A percentile compares a stretch with the other conserved stretches of the same genome.
phyloP scores from a whole-genome alignment of 1,284 basidiomycete genomes.

The Polyporus tsugae region DNA sequence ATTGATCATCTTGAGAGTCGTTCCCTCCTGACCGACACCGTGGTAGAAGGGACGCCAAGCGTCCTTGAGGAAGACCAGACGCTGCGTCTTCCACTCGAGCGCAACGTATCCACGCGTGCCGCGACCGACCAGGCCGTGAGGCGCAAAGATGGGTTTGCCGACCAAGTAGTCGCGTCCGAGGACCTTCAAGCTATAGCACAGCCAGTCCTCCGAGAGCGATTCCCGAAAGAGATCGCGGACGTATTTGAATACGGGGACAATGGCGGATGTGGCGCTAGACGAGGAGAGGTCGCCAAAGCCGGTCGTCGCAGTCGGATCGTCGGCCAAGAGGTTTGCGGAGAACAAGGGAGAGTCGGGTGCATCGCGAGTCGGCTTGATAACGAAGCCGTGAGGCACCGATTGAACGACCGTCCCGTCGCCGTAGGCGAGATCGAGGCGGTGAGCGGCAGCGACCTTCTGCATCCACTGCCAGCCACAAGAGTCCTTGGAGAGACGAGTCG shows the following conservation, averaged over 20 bases:
- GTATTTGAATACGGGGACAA: slow-evolving; percentile 12
- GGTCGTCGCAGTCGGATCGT: not conserved
- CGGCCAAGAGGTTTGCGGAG: not conserved
- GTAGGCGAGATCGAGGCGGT: slow-evolving; percentile 8
- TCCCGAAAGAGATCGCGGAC: slow-evolving; percentile 17
- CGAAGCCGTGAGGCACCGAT: too few relatives aligned
- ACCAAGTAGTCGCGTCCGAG: not conserved
- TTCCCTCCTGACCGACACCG: not conserved
- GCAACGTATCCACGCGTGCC: slow-evolving; percentile 1
- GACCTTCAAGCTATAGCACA: slow-evolving; percentile 16
- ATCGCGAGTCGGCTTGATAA: not conserved
- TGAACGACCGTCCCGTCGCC: not conserved
- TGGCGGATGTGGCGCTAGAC: too few relatives aligned
- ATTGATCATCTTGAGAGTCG: not conserved
- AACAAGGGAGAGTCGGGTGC: not conserved
- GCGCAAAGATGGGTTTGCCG: not conserved
- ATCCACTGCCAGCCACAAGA: slow-evolving; percentile 18
- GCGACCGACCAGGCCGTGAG: not conserved
- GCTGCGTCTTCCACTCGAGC: not conserved
- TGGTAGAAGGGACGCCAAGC: not conserved
- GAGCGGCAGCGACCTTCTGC: not conserved
- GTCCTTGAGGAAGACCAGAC: slow-evolving; percentile 15
- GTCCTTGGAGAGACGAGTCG: not conserved
- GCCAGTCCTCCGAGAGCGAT: slow-evolving; percentile 9
- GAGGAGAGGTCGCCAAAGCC: not conserved